phyloP scores from a whole-genome alignment of 345 rosid species.

The Acer campestre region DNA sequence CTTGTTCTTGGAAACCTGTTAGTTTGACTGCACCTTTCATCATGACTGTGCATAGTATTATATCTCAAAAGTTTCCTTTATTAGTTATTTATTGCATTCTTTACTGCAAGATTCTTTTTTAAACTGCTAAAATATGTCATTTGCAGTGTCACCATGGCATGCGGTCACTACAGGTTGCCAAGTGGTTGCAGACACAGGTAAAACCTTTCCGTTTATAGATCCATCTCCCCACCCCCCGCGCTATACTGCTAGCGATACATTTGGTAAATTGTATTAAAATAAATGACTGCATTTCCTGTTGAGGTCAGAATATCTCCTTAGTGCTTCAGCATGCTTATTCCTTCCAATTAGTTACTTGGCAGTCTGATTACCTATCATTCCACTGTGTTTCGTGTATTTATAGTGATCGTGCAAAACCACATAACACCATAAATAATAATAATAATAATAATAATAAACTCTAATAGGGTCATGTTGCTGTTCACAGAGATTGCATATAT shows the following conservation, averaged over 20 bases:
- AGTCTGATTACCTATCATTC: not conserved
- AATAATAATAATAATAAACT: too few species aligned
- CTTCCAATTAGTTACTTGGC: not conserved
- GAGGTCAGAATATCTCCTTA: not conserved
- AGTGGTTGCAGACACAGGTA: constrained; percentile 90
- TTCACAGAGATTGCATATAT: too few species aligned
- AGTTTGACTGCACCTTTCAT: not conserved
- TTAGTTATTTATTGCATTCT: not conserved
- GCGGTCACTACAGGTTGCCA: constrained; percentile 83
- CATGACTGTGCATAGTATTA: not conserved
- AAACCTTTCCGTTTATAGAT: not conserved
- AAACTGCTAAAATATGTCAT: constrained; percentile 6
- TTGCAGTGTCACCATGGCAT: constrained; percentile 88
- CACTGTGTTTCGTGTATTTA: not conserved
- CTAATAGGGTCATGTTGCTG: too few species aligned
- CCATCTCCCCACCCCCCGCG: not conserved
- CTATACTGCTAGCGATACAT: not conserved
- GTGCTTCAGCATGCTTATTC: not conserved
- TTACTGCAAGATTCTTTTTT: not conserved
- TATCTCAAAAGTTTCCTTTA: not conserved
- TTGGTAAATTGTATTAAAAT: not conserved
- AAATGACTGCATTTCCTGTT: not conserved
- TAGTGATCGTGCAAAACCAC: too few species aligned
- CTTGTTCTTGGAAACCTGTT: not conserved
- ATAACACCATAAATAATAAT: too few species aligned